Base-by-base conservation (phyloP, 2,329 filamentous ascomycete species). In the Venturia effusa region DNA sequence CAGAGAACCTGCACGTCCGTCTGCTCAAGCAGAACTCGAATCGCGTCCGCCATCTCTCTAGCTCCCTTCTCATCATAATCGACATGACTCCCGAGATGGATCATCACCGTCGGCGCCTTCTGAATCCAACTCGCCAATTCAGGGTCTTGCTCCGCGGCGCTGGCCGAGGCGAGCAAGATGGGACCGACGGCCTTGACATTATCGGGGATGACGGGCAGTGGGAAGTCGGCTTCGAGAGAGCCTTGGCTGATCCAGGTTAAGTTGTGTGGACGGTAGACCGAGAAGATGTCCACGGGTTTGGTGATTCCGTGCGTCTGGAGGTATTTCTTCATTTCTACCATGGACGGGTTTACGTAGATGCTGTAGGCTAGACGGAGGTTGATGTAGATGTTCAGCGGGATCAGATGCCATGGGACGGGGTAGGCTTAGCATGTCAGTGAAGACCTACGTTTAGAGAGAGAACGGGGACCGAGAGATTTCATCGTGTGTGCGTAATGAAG, bases 361-460 rank as follows among this genome's bases (percentile, higher is more conserved):
- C 66, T 48, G 22, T 65, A 66, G 2, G 70, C 59, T 10, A 73
- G 63, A 15, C 70, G 69, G 0, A 79, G 61, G 8, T 73, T 67
- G 61, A 77, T 72, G 63, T 72, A 74, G 1, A 78, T 70, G 62
- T 82, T 82, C 17, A 75, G 64, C 0, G 76, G 76, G 15, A 80
- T 71, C 1, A 76, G 68, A 55, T 73, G 70, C 73, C 71, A 77
- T 1, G 80, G 80, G 0, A 83, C 71, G 3, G 80, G 80, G 63
- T 76, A 82, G 0, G 74, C 51, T 57, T 37, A 76, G 15, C 30
- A 4, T 32, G 30, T 57, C 10, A 57, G 51, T 34, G 30, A 3
- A n/a, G 6, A 2, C 30, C 17, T 75, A 76, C 0, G 77, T 73
- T 5, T n/a, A 15, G 3, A 48, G 11, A 19, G 11, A 24, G 22